Percentiles rank a stretch among this genome's conserved stretches.
phyloP scores from a whole-genome alignment of 768 basidiomycete genomes.

The Lentinula sp. region DNA sequence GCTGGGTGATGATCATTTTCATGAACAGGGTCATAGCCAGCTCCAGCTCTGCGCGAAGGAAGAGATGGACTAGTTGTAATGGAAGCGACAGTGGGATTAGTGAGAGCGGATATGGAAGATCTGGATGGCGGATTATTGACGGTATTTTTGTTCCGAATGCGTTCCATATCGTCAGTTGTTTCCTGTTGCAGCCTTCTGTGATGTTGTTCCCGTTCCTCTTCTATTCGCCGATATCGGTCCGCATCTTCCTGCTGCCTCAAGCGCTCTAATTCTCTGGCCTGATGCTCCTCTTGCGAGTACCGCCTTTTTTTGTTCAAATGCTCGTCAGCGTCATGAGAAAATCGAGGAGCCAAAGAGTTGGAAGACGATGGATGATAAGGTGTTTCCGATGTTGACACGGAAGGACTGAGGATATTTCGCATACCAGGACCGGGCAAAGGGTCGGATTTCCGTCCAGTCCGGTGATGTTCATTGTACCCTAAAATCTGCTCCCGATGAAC shows the following conservation, averaged over 20 bases:
- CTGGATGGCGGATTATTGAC: not conserved
- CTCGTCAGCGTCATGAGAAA: not conserved
- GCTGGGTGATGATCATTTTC: not conserved
- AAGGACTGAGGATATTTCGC: slow-evolving; percentile 1
- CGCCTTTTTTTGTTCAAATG: slow-evolving; percentile 33
- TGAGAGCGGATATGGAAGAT: not conserved
- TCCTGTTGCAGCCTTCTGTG: not conserved
- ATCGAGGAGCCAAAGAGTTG: slow-evolving; percentile 12
- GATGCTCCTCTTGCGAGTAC: slow-evolving; percentile 22
- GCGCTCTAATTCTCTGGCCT: not conserved
- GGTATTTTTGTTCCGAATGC: not conserved
- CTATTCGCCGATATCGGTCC: not conserved
- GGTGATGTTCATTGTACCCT: not conserved
- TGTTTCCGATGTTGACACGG: not conserved
- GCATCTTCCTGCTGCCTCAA: not conserved
- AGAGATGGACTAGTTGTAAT: not conserved
- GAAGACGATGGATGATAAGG: slow-evolving; percentile 4
- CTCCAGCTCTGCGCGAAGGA: not conserved
- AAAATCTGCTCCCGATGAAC: slow-evolving; percentile 6
- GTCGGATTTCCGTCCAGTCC: slow-evolving; percentile 6
- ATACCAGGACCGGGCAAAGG: slow-evolving; percentile 5
- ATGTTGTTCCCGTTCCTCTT: not conserved
- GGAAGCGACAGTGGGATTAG: not conserved
- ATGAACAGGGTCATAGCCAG: slow-evolving; percentile 6
- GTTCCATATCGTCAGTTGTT: not conserved